Evolutionary conservation across 2,329 filamentous ascomycete species (phyloP).

Genomic region (Aspergillus spinulosporus): DNA sequence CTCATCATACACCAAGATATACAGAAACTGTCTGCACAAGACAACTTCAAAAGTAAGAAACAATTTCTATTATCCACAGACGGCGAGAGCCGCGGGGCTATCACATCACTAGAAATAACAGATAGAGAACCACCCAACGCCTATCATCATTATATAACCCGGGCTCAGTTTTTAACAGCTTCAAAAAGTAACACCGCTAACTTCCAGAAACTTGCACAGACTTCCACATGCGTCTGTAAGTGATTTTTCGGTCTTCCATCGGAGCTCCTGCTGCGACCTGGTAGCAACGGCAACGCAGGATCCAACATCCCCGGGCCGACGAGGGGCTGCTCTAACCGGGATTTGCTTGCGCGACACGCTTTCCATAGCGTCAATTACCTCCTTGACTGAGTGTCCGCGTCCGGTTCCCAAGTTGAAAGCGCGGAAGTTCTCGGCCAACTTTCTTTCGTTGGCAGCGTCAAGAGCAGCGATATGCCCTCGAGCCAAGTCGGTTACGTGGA

Average conservation of each 20-base stretch:
- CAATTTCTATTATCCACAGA: constrained; percentile 19
- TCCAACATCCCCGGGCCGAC: constrained; percentile 42
- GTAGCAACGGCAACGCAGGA: constrained; percentile 41
- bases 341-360: constrained; percentile 37
- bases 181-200: constrained; percentile 33
- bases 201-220: constrained; percentile 40
- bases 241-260: constrained; percentile 42
- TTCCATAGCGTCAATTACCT: constrained; percentile 43
- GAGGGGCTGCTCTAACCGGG: constrained; percentile 32
- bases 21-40: background rate
- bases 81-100: background rate
- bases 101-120: constrained; percentile 6
- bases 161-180: background rate
- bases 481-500: constrained; percentile 66
- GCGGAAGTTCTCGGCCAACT: constrained; percentile 42
- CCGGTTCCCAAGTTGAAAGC: constrained; percentile 45
- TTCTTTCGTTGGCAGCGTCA: constrained; percentile 35
- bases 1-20: background rate
- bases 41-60: background rate
- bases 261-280: constrained; percentile 56
- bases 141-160: constrained; percentile 5
- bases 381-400: constrained; percentile 39
- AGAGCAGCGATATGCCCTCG: constrained; percentile 64
- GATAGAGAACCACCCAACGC: constrained; percentile 10
- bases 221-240: constrained; percentile 40